phyloP scores from a whole-genome alignment of 257 asterid species.

The Solanum sejunctum region DNA sequence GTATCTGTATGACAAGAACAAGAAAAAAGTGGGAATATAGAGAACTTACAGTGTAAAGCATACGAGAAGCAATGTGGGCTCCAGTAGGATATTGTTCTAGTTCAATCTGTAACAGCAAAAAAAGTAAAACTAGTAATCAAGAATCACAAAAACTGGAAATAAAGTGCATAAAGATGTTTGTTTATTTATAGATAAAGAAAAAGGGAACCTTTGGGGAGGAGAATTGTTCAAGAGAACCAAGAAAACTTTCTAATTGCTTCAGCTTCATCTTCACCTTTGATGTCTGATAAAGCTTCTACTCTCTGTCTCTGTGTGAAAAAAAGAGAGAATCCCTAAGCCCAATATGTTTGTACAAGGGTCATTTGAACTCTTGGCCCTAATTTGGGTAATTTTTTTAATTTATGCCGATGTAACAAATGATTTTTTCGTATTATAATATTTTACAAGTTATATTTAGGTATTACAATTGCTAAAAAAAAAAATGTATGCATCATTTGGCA shows the following conservation, averaged over 20 bases:
- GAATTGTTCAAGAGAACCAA: conserved; percentile 70
- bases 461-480: too few relatives aligned
- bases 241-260: conserved; percentile 57
- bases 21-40: neutral
- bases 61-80: conserved; percentile 90
- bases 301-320: neutral
- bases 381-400: neutral
- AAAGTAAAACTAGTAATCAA: neutral
- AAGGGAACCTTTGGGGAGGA: conserved; percentile 55
- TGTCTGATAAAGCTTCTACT: neutral
- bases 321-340: neutral
- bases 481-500: too few relatives aligned
- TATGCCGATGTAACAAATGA: too few relatives aligned
- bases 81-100: conserved; percentile 95
- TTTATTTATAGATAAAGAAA: neutral
- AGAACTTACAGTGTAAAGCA: conserved; percentile 64
- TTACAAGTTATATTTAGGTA: too few relatives aligned
- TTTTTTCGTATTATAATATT: too few relatives aligned
- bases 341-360: neutral
- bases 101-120: conserved; percentile 48
- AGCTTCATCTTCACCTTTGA: conserved; percentile 50
- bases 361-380: neutral
- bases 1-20: neutral
- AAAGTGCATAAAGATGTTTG: neutral
- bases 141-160: neutral